These are phyloP conservation scores for Yamadazyma nakazawae DNA, from an alignment of 805 yeast genomes.

Conservation along the genomic window DNA sequence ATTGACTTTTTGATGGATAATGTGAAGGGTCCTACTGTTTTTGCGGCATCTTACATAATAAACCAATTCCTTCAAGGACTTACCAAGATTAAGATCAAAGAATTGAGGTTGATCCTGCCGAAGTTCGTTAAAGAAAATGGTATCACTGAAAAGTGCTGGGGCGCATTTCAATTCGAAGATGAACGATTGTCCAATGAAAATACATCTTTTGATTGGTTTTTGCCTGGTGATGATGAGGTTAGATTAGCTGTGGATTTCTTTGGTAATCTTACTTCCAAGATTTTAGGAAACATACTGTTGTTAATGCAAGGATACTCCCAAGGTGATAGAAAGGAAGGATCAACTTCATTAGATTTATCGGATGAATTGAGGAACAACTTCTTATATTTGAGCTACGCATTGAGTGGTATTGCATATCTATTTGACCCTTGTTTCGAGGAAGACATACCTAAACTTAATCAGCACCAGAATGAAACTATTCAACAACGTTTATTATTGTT, in stretches of 20 bases:
- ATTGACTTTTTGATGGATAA: constrained; percentile 41
- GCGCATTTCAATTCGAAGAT: constrained; percentile 61
- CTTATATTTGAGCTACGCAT: constrained; percentile 52
- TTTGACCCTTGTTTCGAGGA: constrained; percentile 69
- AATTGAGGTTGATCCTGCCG: constrained; percentile 52
- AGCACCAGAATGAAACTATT: constrained; percentile 28
- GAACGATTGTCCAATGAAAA: constrained; percentile 47
- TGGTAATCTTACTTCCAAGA: constrained; percentile 42
- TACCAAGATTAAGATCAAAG: constrained; percentile 57
- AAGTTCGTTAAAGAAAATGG: constrained; percentile 35
- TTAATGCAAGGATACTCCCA: constrained; percentile 25
- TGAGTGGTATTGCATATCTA: constrained; percentile 68
- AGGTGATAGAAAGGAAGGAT: constrained; percentile 15
- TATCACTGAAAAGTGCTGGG: constrained; percentile 61
- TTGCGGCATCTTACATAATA: constrained; percentile 57
- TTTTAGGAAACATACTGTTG: constrained; percentile 41
- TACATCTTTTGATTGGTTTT: constrained; percentile 69
- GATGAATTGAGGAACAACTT: constrained; percentile 58
- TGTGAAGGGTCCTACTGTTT: constrained; percentile 65
- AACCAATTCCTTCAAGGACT: constrained; percentile 65
- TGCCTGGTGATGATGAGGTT: constrained; percentile 57
- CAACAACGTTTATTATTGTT: constrained; percentile 33
- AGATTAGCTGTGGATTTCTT: constrained; percentile 60
- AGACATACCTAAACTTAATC: constrained; percentile 37
- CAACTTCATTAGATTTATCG: constrained; percentile 26